phyloP scores from a whole-genome alignment of 2,329 filamentous ascomycete genomes.

The Pseudogymnoascus sp. region DNA sequence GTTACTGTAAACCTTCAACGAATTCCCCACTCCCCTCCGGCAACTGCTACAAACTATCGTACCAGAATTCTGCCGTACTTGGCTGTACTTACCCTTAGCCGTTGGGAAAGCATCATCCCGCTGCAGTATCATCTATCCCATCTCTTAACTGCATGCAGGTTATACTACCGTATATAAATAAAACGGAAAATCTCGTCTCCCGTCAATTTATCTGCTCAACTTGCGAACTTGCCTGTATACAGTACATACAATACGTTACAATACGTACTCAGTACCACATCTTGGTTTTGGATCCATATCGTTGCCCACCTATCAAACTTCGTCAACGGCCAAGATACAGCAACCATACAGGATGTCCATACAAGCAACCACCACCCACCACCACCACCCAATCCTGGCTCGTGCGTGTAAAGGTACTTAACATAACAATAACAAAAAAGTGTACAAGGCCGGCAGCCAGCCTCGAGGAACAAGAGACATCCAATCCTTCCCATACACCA shows the following conservation, averaged over 20 bases:
- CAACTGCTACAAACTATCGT: neutral
- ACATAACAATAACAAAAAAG: neutral
- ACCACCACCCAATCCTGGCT: neutral
- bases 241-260: neutral
- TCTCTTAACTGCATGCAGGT: neutral
- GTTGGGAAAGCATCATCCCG: neutral
- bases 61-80: neutral
- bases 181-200: neutral
- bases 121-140: neutral
- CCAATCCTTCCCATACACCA: neutral
- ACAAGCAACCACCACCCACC: neutral
- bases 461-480: neutral
- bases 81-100: neutral
- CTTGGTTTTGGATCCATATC: neutral
- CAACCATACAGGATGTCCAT: neutral
- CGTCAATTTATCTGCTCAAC: neutral
- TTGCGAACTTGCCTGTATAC: neutral
- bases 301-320: neutral
- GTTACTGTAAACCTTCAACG: neutral
- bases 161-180: neutral
- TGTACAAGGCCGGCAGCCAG: neutral
- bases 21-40: neutral
- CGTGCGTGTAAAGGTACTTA: neutral
- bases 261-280: neutral
- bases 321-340: neutral